These are phyloP conservation scores for Tylopilus rubrobrunneus DNA, from an alignment of 768 basidiomycete species.

Conservation along the genomic window DNA sequence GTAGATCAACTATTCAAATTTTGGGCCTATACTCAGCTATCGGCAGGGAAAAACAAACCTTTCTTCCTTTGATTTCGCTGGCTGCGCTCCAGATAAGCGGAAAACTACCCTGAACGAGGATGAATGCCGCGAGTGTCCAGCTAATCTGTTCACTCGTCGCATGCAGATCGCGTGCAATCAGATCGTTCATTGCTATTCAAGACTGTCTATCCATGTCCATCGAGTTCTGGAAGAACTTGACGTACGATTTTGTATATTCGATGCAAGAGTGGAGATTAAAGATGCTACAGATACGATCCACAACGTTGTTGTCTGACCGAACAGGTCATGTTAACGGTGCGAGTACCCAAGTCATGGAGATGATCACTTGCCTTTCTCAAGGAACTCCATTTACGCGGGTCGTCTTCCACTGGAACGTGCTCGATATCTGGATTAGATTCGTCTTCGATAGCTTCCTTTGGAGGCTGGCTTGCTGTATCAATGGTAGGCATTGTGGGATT, in stretches of 20 bases:
- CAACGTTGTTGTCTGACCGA: conserved; percentile 19
- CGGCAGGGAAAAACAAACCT: conserved; percentile 36
- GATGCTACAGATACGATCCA: conserved; percentile 27
- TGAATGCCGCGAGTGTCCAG: conserved; percentile 67
- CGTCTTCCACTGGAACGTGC: conserved; percentile 44
- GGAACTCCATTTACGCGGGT: conserved; percentile 58
- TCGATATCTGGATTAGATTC: conserved; percentile 20
- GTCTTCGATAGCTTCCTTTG: conserved; percentile 2
- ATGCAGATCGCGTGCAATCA: conserved; percentile 56
- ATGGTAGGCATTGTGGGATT: not conserved
- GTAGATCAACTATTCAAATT: conserved; percentile 50
- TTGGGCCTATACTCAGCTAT: conserved; percentile 1
- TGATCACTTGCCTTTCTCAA: conserved; percentile 46
- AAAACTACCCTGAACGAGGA: conserved; percentile 62
- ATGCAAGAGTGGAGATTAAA: conserved; percentile 21
- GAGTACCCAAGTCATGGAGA: not conserved
- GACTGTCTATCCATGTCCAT: not conserved
- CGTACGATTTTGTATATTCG: conserved; percentile 31
- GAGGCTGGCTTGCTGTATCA: not conserved
- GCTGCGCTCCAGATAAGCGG: conserved; percentile 68
- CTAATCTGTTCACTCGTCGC: conserved; percentile 63
- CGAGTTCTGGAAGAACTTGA: not conserved
- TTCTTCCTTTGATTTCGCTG: conserved; percentile 75
- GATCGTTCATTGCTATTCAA: conserved; percentile 53
- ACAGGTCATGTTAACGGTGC: not conserved